These are phyloP conservation scores for Trichoderma simmonsii DNA, from an alignment of 2,329 filamentous ascomycete species.

Conservation along the genomic window DNA sequence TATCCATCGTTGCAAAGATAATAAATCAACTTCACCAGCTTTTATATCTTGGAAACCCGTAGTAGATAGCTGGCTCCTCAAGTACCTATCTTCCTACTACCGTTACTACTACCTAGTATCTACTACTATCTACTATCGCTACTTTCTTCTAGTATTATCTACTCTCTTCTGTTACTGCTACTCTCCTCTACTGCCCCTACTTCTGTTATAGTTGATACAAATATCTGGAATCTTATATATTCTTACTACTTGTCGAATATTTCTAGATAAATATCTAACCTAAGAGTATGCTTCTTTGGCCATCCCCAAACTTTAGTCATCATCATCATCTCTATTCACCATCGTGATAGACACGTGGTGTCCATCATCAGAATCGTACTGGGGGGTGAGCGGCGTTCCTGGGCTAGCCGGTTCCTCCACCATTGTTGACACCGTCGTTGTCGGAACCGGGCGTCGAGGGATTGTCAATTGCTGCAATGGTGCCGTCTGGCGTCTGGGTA, in stretches of 20 bases:
- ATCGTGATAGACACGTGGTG: conserved; percentile 37
- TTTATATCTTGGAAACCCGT: too few species aligned
- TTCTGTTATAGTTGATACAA: not conserved
- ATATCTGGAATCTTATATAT: not conserved
- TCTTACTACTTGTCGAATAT: not conserved
- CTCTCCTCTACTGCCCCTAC: not conserved
- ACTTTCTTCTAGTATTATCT: not conserved
- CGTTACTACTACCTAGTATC: too few species aligned
- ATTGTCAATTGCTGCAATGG: conserved; percentile 8
- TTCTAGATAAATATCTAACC: not conserved
- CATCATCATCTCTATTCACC: conserved; percentile 36
- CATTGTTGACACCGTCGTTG: not conserved
- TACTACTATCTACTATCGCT: not conserved
- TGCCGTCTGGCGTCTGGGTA: conserved; percentile 8
- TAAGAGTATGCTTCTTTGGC: not conserved
- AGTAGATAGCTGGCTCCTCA: too few species aligned
- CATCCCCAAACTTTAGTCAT: conserved; percentile 20
- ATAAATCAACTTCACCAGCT: too few species aligned
- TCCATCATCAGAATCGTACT: conserved; percentile 33
- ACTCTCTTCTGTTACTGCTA: not conserved
- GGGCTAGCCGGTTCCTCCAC: not conserved
- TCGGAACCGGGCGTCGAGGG: conserved; percentile 9
- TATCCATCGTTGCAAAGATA: too few species aligned
- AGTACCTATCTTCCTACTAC: too few species aligned
- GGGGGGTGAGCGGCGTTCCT: conserved; percentile 27